These are phyloP conservation scores for Trichoderma sp. DNA, from an alignment of 2,329 filamentous ascomycete species.

Conservation along the genomic window DNA sequence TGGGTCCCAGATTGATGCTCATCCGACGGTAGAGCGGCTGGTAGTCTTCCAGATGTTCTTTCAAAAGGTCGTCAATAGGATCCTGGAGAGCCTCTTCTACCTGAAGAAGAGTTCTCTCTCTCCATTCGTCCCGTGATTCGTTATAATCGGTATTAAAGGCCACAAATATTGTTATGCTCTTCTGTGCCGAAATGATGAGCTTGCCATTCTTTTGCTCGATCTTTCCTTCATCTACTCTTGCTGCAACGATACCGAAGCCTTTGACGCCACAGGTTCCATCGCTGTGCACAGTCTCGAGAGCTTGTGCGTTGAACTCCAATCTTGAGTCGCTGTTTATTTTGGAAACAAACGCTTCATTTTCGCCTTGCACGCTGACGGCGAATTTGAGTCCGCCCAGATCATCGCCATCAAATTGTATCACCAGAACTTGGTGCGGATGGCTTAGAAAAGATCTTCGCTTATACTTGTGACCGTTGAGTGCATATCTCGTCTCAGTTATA, in stretches of 20 bases:
- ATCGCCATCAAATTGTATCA: slow-evolving; percentile 14
- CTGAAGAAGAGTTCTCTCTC: not conserved
- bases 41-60: slow-evolving; percentile 18
- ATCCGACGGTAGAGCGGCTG: slow-evolving; percentile 21
- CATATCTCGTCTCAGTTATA: slow-evolving; percentile 19
- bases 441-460: slow-evolving; percentile 19
- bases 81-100: slow-evolving; percentile 10
- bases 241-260: slow-evolving; percentile 19
- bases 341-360: slow-evolving; percentile 24
- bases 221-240: slow-evolving; percentile 14
- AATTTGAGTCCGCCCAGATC: slow-evolving; percentile 10
- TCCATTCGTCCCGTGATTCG: slow-evolving; percentile 7
- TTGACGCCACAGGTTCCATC: slow-evolving; percentile 26
- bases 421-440: slow-evolving; percentile 22
- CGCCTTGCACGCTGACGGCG: slow-evolving; percentile 6
- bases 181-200: slow-evolving; percentile 17
- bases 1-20: slow-evolving; percentile 11
- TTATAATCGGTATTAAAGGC: slow-evolving; percentile 24
- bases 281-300: slow-evolving; percentile 25
- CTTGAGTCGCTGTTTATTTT: not conserved
- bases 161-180: slow-evolving; percentile 17
- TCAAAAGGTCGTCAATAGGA: slow-evolving; percentile 11
- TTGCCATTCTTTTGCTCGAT: slow-evolving; percentile 7
- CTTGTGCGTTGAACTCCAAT: slow-evolving; percentile 21
- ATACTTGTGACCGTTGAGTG: not conserved